Evolutionary conservation across 495 filamentous ascomycete genomes (phyloP).

Genomic region (Trichocladium uniseriatum): DNA sequence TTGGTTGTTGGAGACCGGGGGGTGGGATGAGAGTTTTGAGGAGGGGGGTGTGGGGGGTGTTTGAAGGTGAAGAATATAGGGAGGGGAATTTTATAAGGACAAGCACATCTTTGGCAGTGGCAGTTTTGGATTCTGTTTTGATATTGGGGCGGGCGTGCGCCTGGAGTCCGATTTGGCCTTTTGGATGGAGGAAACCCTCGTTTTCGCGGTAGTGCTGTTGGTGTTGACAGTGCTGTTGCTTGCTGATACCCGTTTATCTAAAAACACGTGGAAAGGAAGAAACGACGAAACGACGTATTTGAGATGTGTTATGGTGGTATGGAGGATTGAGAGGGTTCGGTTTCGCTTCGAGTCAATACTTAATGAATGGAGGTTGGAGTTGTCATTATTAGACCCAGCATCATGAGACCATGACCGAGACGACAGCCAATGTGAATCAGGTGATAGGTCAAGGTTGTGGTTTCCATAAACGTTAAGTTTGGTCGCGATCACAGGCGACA

Average conservation of each 20-base stretch:
- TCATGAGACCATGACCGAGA: no score
- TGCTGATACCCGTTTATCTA: conserved; percentile 5
- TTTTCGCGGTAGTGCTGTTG: neutral
- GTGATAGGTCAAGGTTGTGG: no score
- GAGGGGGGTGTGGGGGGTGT: conserved; percentile 39
- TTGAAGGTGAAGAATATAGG: conserved; percentile 5
- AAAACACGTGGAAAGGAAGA: no score
- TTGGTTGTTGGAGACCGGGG: conserved; percentile 58
- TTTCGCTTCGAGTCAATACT: neutral
- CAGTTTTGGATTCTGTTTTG: no score
- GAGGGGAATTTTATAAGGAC: neutral
- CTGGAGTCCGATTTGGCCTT: neutral
- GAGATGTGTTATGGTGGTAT: neutral
- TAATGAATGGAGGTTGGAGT: no score
- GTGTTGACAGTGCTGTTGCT: neutral
- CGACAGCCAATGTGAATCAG: no score
- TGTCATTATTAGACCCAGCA: no score
- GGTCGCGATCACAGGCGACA: no score
- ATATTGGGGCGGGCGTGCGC: no score
- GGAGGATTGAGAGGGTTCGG: neutral
- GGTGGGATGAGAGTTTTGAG: conserved; percentile 61
- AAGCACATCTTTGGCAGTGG: no score
- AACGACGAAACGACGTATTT: no score
- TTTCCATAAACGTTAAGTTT: no score
- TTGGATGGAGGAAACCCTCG: neutral